Conservation (phyloP, 73 alveolate species). For the Blepharisma stoltei region DNA sequence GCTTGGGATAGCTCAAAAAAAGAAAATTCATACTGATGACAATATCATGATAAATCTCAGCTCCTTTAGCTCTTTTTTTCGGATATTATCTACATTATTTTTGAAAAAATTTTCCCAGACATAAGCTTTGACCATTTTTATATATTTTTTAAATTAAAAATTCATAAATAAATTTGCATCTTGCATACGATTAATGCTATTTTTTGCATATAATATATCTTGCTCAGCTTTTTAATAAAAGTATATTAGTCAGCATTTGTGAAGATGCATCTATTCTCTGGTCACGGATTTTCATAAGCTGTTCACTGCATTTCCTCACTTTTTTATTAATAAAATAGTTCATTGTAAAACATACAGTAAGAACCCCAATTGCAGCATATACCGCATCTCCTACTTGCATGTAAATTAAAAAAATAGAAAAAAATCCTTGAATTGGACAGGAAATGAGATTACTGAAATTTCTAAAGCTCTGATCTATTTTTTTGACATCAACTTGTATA, state of each 20-base stretch:
- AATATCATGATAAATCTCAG: conserved; percentile 9
- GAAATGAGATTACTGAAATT: not conserved
- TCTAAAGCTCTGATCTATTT: not conserved
- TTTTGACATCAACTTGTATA: not conserved
- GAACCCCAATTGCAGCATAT: conserved; percentile 66
- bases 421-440: not conserved
- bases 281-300: conserved; percentile 58
- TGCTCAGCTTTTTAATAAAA: too few species aligned
- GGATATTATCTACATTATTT: conserved; percentile 43
- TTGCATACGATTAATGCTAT: too few species aligned
- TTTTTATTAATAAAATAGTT: conserved; percentile 46
- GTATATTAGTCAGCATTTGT: conserved; percentile 64
- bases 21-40: not conserved
- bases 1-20: conserved; percentile 7
- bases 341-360: conserved; percentile 49
- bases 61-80: not conserved
- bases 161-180: too few species aligned
- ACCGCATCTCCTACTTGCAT: conserved; percentile 61
- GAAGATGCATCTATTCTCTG: conserved; percentile 64
- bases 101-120: conserved; percentile 63
- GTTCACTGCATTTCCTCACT: conserved; percentile 48
- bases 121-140: conserved; percentile 57
- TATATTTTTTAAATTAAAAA: too few species aligned
- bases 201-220: too few species aligned
- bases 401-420: not conserved